Conservation (phyloP, 208 protist genomes). For the Trypanosomatidae sp. region DNA sequence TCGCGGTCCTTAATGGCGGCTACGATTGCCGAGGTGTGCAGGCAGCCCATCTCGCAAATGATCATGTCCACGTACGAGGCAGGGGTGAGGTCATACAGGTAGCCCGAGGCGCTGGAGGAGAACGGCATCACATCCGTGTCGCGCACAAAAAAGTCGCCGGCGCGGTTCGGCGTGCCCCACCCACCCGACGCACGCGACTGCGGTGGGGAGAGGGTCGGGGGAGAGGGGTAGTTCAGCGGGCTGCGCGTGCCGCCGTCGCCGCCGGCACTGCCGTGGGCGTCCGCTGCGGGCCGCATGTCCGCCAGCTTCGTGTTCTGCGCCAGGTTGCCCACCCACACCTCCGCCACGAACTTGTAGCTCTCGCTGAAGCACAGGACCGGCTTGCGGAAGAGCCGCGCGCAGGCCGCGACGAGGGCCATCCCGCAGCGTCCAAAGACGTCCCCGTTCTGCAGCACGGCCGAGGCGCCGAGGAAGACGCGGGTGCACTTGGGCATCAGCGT, state of each 20-base stretch:
- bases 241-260: slow-evolving; percentile 18
- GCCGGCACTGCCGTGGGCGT: slow-evolving; percentile 21
- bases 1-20: slow-evolving; percentile 72
- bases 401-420: slow-evolving; percentile 93
- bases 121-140: slow-evolving; percentile 1
- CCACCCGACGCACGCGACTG: slow-evolving; percentile 18
- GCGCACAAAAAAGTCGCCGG: not conserved
- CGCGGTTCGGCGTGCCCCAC: slow-evolving; percentile 19
- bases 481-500: slow-evolving; percentile 95
- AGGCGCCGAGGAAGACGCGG: slow-evolving; percentile 94
- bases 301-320: slow-evolving; percentile 94
- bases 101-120: slow-evolving; percentile 47
- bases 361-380: slow-evolving; percentile 97
- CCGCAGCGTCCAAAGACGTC: slow-evolving; percentile 92
- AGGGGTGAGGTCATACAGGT: slow-evolving; percentile 82
- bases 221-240: slow-evolving; percentile 17
- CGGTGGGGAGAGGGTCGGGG: slow-evolving; percentile 18
- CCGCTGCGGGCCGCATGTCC: slow-evolving; percentile 37
- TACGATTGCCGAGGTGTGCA: slow-evolving; percentile 77
- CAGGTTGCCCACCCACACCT: slow-evolving; percentile 95
- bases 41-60: slow-evolving; percentile 84
- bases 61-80: slow-evolving; percentile 82
- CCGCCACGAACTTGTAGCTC: slow-evolving; percentile 98
- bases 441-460: slow-evolving; percentile 94
- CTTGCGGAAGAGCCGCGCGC: slow-evolving; percentile 92